Evolutionary conservation across 208 protist genomes (phyloP).

Genomic region (Zelonia costaricensis): DNA sequence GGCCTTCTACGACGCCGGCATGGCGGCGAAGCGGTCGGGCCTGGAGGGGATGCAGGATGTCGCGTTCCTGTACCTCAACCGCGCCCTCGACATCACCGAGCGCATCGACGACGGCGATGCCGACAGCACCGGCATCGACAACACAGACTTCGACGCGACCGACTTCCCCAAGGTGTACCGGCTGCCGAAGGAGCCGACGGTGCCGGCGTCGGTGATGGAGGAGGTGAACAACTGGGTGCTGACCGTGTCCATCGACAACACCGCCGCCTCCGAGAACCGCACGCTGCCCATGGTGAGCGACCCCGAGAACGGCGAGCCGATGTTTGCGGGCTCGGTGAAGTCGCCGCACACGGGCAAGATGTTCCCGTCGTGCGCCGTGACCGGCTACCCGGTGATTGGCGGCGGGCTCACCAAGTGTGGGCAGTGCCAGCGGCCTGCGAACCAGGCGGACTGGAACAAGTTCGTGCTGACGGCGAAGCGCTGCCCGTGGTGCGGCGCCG

Average conservation of each 20-base stretch:
- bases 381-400: conserved; percentile 86
- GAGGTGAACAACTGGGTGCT: conserved; percentile 93
- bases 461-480: conserved; percentile 75
- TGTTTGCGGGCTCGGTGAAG: conserved; percentile 85
- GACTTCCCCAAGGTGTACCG: conserved; percentile 90
- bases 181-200: conserved; percentile 64
- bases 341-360: conserved; percentile 68
- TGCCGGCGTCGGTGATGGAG: conserved; percentile 57
- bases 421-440: conserved; percentile 78
- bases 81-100: conserved; percentile 95
- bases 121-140: conserved; percentile 81
- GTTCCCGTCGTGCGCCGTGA: conserved; percentile 89
- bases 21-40: conserved; percentile 74
- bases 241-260: conserved; percentile 87
- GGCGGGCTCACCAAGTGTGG: conserved; percentile 67
- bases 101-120: conserved; percentile 90
- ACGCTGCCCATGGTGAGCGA: conserved; percentile 63
- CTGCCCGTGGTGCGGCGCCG: conserved; percentile 89
- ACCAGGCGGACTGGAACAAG: conserved; percentile 92
- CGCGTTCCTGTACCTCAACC: conserved; percentile 96
- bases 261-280: conserved; percentile 37
- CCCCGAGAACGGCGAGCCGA: conserved; percentile 59
- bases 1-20: conserved; percentile 97
- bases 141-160: conserved; percentile 86
- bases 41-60: conserved; percentile 52